These are phyloP conservation scores for Solanum hybrid DNA, from an alignment of 305 asterid genomes.

Conservation along the genomic window DNA sequence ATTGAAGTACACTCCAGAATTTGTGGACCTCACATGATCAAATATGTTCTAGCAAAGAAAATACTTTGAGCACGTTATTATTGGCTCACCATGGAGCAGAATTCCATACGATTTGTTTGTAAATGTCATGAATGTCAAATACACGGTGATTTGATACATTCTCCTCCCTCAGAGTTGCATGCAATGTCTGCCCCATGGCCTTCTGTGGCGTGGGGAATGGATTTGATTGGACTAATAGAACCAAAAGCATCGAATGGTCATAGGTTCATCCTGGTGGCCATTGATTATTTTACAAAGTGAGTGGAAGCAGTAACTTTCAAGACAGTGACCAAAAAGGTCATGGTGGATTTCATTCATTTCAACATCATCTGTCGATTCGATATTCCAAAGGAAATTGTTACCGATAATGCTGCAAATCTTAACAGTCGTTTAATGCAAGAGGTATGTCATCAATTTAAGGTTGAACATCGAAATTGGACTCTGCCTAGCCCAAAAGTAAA, in stretches of 20 bases:
- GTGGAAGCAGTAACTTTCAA: too few species aligned
- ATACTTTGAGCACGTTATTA: neutral
- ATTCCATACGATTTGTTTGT: neutral
- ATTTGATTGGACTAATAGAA: neutral
- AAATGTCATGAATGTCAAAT: neutral
- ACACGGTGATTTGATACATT: neutral
- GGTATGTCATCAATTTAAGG: too few species aligned
- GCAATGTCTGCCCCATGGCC: neutral
- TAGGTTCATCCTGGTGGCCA: neutral
- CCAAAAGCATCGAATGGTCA: neutral
- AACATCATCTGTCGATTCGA: too few species aligned
- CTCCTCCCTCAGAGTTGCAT: neutral
- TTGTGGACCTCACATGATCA: neutral
- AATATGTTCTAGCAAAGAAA: neutral
- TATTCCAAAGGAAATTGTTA: too few species aligned
- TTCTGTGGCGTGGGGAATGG: neutral
- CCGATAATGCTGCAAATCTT: too few species aligned
- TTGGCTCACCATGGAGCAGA: neutral
- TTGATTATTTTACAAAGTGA: neutral
- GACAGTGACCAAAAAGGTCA: too few species aligned
- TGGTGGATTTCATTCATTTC: too few species aligned
- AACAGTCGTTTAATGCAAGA: too few species aligned
- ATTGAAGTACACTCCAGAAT: neutral
- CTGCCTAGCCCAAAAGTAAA: too few species aligned
- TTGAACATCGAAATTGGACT: too few species aligned